Evolutionary conservation across 2,329 filamentous ascomycete genomes (phyloP).

Genomic region (Botrytis squamosa): DNA sequence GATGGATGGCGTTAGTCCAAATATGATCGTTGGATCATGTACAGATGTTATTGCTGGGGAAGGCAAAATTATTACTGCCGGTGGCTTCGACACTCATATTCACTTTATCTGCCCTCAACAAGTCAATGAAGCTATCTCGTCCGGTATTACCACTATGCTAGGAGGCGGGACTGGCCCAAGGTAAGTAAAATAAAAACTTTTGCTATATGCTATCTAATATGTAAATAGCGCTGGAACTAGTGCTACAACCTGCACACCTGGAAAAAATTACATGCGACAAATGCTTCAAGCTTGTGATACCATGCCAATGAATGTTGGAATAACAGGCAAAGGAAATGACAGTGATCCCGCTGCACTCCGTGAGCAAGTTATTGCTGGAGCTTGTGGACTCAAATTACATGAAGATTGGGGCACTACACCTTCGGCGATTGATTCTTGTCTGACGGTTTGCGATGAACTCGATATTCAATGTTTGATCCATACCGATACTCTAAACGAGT

Average conservation of each 20-base stretch:
- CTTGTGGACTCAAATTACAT: constrained; percentile 88
- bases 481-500: constrained; percentile 94
- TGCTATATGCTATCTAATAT: constrained; percentile 21
- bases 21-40: constrained; percentile 80
- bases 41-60: constrained; percentile 93
- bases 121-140: constrained; percentile 75
- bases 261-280: constrained; percentile 75
- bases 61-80: constrained; percentile 85
- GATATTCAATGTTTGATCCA: constrained; percentile 94
- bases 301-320: constrained; percentile 82
- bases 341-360: constrained; percentile 66
- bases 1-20: constrained; percentile 80
- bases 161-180: constrained; percentile 92
- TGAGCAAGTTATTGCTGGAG: constrained; percentile 80
- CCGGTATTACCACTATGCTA: constrained; percentile 86
- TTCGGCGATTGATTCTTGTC: constrained; percentile 84
- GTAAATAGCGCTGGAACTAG: constrained; percentile 71
- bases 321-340: constrained; percentile 94
- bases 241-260: constrained; percentile 91
- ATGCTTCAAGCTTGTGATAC: constrained; percentile 87
- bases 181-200: constrained; percentile 41
- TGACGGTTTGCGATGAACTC: constrained; percentile 81
- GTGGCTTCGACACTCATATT: constrained; percentile 86
- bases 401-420: constrained; percentile 96
- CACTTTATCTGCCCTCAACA: constrained; percentile 97